Evolutionary conservation across 225 moss, liverwort and hornwort species (phyloP), one percentile per base, ranked within the genome.

Genomic region (Lunularia cruciata): DNA sequence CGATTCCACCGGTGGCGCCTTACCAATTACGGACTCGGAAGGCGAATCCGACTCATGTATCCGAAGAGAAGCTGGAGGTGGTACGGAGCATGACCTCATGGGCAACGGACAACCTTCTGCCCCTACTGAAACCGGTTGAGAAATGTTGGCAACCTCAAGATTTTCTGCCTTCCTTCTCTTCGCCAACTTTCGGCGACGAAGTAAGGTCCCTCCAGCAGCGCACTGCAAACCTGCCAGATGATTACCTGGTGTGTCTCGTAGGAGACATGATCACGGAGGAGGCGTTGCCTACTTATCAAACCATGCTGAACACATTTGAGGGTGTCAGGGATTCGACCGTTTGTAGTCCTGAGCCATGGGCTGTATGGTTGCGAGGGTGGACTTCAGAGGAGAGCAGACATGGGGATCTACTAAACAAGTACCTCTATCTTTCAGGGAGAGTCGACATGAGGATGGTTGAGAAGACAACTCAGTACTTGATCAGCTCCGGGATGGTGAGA

Each of bases 361-460:
- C 83, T 7, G 82, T 87, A 69, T 94, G 94, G 94, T 72, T 82
- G 20, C 83, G 94, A 0, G 89, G 83, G 1, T 94, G 94, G 94
- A 94, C 94, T 7, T 89, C 94, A 0, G 94, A 94, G 75, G 94
- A 94, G 85, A 94, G 90, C 47, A 84, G 94, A 39, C 94, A 94
- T 52, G 94, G 94, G 2, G 94, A 94, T 55, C 49, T 95, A 47
- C 59, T 91, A 13, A 95, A 88, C 66, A 83, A 86, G 3, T 91
- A 91, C 15, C 85, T 95, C 14, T 91, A 89, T 34, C 73, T 95
- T 4, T 91, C 89, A 6, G 94, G 94, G 7, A 61, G 94, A 27
- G 91, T 95, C 19, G 83, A 95, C 33, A 95, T 95, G 94, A 82
- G 77, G 30, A 86, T 86, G 86, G 79, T 95, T 36, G 91, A 95